Conservation (phyloP, 75 land plant genomes). For the Larix kaempferi region DNA sequence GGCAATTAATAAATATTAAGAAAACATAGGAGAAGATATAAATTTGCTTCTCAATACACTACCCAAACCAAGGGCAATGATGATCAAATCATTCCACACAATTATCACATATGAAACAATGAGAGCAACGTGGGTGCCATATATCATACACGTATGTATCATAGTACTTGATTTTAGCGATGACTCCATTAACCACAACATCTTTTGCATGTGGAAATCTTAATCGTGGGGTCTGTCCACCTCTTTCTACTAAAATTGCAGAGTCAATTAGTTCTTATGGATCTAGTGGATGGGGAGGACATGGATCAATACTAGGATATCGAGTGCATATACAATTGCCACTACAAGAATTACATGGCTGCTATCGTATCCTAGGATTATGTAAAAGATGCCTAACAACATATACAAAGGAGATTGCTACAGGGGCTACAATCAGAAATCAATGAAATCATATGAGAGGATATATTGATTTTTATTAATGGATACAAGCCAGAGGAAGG, state of each 20-base stretch:
- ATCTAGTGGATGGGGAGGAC: constrained; percentile 84
- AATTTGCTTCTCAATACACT: constrained; percentile 86
- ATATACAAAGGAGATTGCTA: no score
- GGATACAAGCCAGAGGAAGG: no score
- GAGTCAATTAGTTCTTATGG: constrained; percentile 45
- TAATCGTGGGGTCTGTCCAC: constrained; percentile 69
- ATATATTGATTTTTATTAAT: no score
- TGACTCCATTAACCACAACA: constrained; percentile 58
- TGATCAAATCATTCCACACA: constrained; percentile 95
- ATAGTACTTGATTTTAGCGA: constrained; percentile 76
- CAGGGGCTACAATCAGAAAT: no score
- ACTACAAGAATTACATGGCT: no score
- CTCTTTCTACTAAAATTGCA: constrained; percentile 39
- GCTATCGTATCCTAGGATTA: no score
- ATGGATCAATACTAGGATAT: constrained; percentile 94
- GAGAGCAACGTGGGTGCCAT: constrained; percentile 87
- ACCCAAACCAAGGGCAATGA: constrained; percentile 97
- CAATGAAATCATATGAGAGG: no score
- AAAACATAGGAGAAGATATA: no score
- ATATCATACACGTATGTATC: constrained; percentile 92
- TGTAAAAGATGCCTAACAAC: no score
- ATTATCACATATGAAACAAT: constrained; percentile 88
- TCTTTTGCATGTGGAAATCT: constrained; percentile 79
- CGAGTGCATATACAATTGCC: no score
- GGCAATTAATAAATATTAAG: no score